These are phyloP conservation scores for Eucalyptus rudis DNA, from an alignment of 345 rosid species.

Conservation along the genomic window DNA sequence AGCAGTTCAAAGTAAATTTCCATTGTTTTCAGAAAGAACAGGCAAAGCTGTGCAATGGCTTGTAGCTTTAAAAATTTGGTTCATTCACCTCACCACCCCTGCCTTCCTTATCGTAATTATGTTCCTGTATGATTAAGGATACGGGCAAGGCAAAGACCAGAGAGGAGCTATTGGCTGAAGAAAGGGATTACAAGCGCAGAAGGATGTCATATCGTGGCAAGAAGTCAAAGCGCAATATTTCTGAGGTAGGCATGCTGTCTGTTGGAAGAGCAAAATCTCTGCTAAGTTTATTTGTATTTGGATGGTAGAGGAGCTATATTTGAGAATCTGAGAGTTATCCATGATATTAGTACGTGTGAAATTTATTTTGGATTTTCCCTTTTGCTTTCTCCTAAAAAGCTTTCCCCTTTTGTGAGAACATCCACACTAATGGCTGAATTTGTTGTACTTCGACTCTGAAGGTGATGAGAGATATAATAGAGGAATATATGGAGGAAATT, in stretches of 20 bases:
- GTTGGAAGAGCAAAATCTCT: not conserved
- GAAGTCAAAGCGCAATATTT: slow-evolving; percentile 66
- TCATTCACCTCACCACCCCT: not conserved
- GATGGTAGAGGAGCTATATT: not conserved
- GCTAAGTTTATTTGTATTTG: not conserved
- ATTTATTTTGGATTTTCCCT: not conserved
- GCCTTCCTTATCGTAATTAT: not conserved
- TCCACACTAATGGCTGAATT: not conserved
- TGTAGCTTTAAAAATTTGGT: not conserved
- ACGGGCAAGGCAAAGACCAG: slow-evolving; percentile 50
- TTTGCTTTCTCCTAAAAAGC: not conserved
- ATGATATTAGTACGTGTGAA: not conserved
- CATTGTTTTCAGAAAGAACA: not conserved
- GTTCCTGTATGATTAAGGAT: slow-evolving; percentile 26
- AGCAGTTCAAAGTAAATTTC: not conserved
- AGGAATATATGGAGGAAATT: slow-evolving; percentile 72
- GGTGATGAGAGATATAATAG: slow-evolving; percentile 85
- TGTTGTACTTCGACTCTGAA: not conserved
- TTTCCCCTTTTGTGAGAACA: not conserved
- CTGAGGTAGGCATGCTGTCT: slow-evolving; percentile 32
- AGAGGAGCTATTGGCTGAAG: slow-evolving; percentile 91
- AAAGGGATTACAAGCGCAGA: slow-evolving; percentile 94
- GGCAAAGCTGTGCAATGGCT: not conserved
- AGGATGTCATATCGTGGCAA: slow-evolving; percentile 97
- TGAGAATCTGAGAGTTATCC: not conserved